Conservation (phyloP, 768 basidiomycete genomes). For the Myochromella boudieri region DNA sequence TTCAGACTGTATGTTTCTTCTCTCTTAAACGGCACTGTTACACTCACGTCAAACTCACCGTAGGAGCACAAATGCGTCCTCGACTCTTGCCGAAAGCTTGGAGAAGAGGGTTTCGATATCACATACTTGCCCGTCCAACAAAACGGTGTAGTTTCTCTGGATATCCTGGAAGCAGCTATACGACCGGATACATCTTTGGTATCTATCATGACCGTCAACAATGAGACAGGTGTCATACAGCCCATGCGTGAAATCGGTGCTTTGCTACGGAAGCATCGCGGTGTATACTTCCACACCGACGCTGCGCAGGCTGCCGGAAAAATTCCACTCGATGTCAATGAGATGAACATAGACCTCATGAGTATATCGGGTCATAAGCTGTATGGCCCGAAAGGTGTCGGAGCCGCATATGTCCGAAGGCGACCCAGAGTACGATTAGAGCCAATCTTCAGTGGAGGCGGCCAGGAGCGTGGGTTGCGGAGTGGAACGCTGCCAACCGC, state of each 20-base stretch:
- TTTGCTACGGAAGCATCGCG: conserved; percentile 81
- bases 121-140: conserved; percentile 94
- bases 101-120: conserved; percentile 96
- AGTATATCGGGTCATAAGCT: conserved; percentile 97
- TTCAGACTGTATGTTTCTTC: conserved; percentile 72
- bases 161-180: conserved; percentile 82
- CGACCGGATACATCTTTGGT: conserved; percentile 93
- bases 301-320: conserved; percentile 95
- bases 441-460: conserved; percentile 93
- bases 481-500: conserved; percentile 93
- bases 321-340: conserved; percentile 90
- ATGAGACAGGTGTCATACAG: conserved; percentile 98
- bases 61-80: conserved; percentile 99
- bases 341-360: conserved; percentile 93
- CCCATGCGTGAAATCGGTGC: conserved; percentile 94
- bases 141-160: conserved; percentile 80
- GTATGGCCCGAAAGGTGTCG: conserved; percentile 96
- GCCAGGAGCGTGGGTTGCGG: conserved; percentile 93
- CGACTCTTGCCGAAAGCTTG: conserved; percentile 93
- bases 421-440: conserved; percentile 92
- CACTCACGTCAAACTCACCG: not conserved
- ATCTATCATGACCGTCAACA: conserved; percentile 98
- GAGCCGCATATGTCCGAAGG: conserved; percentile 91
- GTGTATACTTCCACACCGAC: conserved; percentile 95
- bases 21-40: not conserved